Evolutionary conservation across 768 basidiomycete species (phyloP).

Genomic region (Podaxis sp.): DNA sequence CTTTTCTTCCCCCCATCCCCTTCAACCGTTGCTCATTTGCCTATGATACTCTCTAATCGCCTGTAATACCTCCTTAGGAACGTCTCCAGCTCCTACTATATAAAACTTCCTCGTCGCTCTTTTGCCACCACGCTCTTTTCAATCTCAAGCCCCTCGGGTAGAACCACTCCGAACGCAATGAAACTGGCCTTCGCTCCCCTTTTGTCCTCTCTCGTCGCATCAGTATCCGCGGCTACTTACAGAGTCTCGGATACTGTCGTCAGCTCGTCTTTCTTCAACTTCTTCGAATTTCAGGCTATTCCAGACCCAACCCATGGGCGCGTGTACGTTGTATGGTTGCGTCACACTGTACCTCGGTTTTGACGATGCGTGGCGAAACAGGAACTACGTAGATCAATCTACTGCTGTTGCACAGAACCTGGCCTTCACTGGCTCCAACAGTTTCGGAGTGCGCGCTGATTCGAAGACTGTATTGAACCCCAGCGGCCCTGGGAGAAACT

Average conservation of each 20-base stretch:
- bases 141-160: neutral
- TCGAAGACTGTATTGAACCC: slow-evolving; percentile 43
- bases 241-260: slow-evolving; percentile 38
- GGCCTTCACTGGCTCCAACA: slow-evolving; percentile 46
- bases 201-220: neutral
- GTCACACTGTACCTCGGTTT: neutral
- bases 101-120: neutral
- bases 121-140: neutral
- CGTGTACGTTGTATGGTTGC: slow-evolving; percentile 42
- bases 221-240: slow-evolving; percentile 29
- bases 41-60: neutral
- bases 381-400: slow-evolving; percentile 40
- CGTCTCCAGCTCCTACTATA: neutral
- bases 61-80: neutral
- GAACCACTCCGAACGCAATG: neutral
- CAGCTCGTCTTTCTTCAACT: slow-evolving; percentile 44
- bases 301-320: slow-evolving; percentile 62
- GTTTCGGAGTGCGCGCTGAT: slow-evolving; percentile 52
- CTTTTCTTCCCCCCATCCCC: neutral
- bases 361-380: slow-evolving; percentile 13
- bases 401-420: slow-evolving; percentile 49
- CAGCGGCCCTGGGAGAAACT: slow-evolving; percentile 50
- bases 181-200: slow-evolving; percentile 2
- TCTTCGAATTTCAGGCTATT: slow-evolving; percentile 49
- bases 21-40: neutral